These are phyloP conservation scores for Cercospora sp. DNA, from an alignment of 2,329 filamentous ascomycete genomes.

Conservation along the genomic window DNA sequence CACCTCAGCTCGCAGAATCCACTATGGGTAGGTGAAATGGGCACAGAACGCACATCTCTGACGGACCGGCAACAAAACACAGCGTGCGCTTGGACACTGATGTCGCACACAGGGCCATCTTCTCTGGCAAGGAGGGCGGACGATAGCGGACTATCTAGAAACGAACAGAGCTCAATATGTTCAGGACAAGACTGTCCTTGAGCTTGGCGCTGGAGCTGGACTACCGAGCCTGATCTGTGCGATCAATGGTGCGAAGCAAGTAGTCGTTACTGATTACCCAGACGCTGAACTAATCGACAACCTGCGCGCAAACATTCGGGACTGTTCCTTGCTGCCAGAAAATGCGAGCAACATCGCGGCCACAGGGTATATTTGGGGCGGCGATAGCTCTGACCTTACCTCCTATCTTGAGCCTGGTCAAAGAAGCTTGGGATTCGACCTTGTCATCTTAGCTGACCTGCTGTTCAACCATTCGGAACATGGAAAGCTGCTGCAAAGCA, in stretches of 20 bases:
- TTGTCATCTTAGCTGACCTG: constrained; percentile 82
- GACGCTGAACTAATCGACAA: constrained; percentile 80
- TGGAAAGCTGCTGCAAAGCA: constrained; percentile 69
- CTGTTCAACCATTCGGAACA: constrained; percentile 92
- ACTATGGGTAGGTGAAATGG: constrained; percentile 63
- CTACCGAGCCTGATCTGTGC: constrained; percentile 73
- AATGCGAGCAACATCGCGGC: constrained; percentile 42
- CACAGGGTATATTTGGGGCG: constrained; percentile 81
- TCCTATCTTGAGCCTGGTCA: constrained; percentile 52
- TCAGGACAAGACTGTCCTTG: constrained; percentile 70
- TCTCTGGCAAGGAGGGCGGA: constrained; percentile 85
- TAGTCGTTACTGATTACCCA: constrained; percentile 83
- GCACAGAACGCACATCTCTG: not conserved
- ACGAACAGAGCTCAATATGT: constrained; percentile 61
- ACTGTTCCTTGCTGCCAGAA: constrained; percentile 48
- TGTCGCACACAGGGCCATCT: constrained; percentile 64
- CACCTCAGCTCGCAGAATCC: constrained; percentile 84
- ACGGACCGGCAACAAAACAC: not conserved
- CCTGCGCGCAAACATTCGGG: constrained; percentile 71
- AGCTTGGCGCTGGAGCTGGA: constrained; percentile 85
- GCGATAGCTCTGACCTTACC: constrained; percentile 59
- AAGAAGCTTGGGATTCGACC: constrained; percentile 62
- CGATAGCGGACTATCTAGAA: constrained; percentile 77
- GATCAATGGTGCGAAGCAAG: constrained; percentile 63
- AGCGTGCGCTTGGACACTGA: constrained; percentile 7